phyloP scores from a whole-genome alignment of 192 early-diverging fungal genomes.

The Coemansia sp. region DNA sequence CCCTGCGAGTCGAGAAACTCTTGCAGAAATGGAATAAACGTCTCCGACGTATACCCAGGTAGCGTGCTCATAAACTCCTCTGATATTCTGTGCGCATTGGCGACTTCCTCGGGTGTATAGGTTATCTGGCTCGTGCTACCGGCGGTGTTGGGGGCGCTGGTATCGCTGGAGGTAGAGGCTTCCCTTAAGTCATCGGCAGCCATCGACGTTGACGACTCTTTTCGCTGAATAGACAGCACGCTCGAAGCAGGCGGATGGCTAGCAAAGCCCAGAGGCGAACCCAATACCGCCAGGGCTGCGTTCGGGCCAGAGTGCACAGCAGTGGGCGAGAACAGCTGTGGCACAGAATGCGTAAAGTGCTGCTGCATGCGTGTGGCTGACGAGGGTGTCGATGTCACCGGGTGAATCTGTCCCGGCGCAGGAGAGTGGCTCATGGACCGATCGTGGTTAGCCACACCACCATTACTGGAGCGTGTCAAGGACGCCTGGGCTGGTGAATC shows the following conservation, averaged over 20 bases:
- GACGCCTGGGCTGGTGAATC: neutral
- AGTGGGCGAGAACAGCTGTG: constrained; percentile 33
- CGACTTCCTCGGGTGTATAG: constrained; percentile 45
- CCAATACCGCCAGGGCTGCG: constrained; percentile 4
- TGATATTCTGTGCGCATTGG: constrained; percentile 31
- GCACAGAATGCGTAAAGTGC: neutral
- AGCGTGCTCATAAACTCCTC: constrained; percentile 44
- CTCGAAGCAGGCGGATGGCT: constrained; percentile 19
- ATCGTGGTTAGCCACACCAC: constrained; percentile 26
- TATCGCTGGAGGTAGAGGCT: constrained; percentile 43
- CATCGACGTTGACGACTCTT: constrained; percentile 30
- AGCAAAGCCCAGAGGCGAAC: constrained; percentile 21
- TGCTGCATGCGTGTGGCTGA: neutral
- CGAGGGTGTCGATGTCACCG: neutral
- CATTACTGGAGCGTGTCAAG: constrained; percentile 14
- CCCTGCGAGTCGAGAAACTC: constrained; percentile 43
- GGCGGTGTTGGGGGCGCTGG: constrained; percentile 7
- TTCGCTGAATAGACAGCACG: constrained; percentile 22
- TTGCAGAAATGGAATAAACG: constrained; percentile 43
- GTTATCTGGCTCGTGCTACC: neutral
- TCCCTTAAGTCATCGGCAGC: constrained; percentile 32
- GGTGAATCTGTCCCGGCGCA: constrained; percentile 19
- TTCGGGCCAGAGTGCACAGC: constrained; percentile 18
- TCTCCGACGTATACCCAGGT: constrained; percentile 33
- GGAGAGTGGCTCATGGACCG: constrained; percentile 39